These are phyloP conservation scores for Vigna reflexopilosa DNA, from an alignment of 306 rosid species.

Conservation along the genomic window DNA sequence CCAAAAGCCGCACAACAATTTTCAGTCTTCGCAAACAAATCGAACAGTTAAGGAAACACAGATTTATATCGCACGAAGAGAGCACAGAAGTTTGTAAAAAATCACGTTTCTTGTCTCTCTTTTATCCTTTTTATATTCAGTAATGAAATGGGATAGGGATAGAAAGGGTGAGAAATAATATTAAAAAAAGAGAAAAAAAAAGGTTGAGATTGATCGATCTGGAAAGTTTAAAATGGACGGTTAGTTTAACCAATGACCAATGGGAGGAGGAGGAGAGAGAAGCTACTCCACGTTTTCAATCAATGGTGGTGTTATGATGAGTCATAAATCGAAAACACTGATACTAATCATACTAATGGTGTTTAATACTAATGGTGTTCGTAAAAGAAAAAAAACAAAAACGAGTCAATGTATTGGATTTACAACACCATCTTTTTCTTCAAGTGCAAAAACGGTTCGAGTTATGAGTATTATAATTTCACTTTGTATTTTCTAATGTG, in stretches of 20 bases:
- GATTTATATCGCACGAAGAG: not conserved
- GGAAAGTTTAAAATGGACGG: constrained; percentile 28
- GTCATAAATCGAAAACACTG: too few species aligned
- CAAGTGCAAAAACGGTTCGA: too few species aligned
- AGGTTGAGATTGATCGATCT: not conserved
- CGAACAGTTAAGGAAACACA: not conserved
- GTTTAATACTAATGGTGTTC: too few species aligned
- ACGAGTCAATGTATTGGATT: too few species aligned
- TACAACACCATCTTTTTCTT: too few species aligned
- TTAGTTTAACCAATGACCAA: constrained; percentile 28
- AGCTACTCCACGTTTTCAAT: not conserved
- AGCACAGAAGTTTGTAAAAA: not conserved
- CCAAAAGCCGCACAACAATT: not conserved
- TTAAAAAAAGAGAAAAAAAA: not conserved
- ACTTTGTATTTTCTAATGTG: not conserved
- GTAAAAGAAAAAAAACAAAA: too few species aligned
- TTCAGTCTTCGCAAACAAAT: constrained; percentile 17
- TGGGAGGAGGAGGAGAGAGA: not conserved
- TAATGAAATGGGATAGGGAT: constrained; percentile 9
- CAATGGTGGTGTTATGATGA: not conserved
- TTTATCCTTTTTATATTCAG: not conserved
- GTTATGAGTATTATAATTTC: too few species aligned
- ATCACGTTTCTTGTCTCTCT: not conserved
- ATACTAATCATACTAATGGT: too few species aligned
- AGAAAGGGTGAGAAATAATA: not conserved